These are phyloP conservation scores for Breynia disticha DNA, from an alignment of 441 rosid species.

Conservation along the genomic window DNA sequence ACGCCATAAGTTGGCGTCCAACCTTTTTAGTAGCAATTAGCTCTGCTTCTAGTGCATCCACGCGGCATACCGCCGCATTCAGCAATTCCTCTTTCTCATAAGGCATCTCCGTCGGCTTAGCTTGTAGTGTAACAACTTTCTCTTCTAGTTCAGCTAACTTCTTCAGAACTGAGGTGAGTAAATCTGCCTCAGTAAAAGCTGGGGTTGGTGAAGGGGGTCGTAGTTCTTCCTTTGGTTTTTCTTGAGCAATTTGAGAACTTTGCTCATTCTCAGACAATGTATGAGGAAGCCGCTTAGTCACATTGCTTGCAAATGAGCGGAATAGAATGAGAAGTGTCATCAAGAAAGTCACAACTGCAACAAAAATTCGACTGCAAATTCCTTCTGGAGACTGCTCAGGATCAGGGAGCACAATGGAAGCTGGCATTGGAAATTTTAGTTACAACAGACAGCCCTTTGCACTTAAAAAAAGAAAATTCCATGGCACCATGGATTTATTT, in stretches of 20 bases:
- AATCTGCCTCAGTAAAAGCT: conserved; percentile 37
- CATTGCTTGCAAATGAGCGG: conserved; percentile 27
- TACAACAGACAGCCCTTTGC: too few relatives aligned
- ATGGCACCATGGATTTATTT: too few relatives aligned
- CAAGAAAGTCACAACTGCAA: conserved; percentile 46
- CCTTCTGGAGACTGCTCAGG: conserved; percentile 49
- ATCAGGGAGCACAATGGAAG: conserved; percentile 27
- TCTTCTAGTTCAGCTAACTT: conserved; percentile 73
- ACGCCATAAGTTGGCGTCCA: not conserved
- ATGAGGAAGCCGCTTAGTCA: conserved; percentile 44
- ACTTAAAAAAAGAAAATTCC: too few relatives aligned
- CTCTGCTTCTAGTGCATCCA: conserved; percentile 97
- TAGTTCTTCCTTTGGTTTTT: conserved; percentile 41
- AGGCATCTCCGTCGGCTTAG: conserved; percentile 81
- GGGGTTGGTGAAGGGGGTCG: conserved; percentile 59
- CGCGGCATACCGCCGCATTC: conserved; percentile 85
- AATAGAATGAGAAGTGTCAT: conserved; percentile 45
- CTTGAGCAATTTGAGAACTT: conserved; percentile 25
- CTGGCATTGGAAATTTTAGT: conserved; percentile 27
- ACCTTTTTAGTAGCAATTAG: conserved; percentile 94
- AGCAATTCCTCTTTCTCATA: conserved; percentile 86
- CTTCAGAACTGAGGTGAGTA: conserved; percentile 49
- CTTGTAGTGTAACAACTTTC: conserved; percentile 61
- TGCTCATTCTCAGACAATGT: conserved; percentile 22
- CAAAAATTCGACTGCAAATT: conserved; percentile 28